Evolutionary conservation across 2,329 filamentous ascomycete species (phyloP), one percentile per base, ranked within the genome.

Genomic region (Penicillium sp.): DNA sequence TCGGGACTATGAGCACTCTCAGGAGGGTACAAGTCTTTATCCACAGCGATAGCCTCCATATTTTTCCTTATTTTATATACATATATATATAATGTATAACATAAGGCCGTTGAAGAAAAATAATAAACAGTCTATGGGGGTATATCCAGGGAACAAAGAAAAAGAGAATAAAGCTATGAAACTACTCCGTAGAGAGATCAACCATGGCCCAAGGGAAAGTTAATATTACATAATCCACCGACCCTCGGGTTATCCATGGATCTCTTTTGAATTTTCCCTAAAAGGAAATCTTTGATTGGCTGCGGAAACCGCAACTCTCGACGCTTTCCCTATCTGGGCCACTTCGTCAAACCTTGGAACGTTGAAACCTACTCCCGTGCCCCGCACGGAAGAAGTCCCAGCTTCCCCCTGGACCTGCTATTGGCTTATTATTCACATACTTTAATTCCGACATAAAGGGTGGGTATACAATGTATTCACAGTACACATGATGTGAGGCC

Each of bases 11-110:
- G 42, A 6, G n/a, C 8, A 9, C 37, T 9, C 5, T 25, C 19
- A 17, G 37, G 37, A 2, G 38, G 19, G 40, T 55, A 55, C 19
- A 55, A n/a, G 12, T 44, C 45, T 31, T 40, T 45, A 35, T 55
- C 52, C 6, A 55, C 46, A 4, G 38, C 26, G 33, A 55, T 55
- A 28, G 31, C 6, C 2, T 55, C 46, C 38, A 44, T 33, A 22
- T 33, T 44, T 16, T 35, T 16, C 31, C 16, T 35, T 16, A 28
- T 28, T 7, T 28, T 28, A 16, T 35, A 16, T 35, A 35, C 16
- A 6, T 2, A 16, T 7, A 33, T 6, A 35, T 16, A 16, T 35
- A 35, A 28, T 28, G 9, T 28, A 28, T 8, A 35, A 2, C 14
- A 7, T 5, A 5, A 16, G 14, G 6, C 14, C 5, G 12, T 7